These are phyloP conservation scores for Penicillium brasilianum DNA, from an alignment of 2,329 filamentous ascomycete genomes.

Conservation along the genomic window DNA sequence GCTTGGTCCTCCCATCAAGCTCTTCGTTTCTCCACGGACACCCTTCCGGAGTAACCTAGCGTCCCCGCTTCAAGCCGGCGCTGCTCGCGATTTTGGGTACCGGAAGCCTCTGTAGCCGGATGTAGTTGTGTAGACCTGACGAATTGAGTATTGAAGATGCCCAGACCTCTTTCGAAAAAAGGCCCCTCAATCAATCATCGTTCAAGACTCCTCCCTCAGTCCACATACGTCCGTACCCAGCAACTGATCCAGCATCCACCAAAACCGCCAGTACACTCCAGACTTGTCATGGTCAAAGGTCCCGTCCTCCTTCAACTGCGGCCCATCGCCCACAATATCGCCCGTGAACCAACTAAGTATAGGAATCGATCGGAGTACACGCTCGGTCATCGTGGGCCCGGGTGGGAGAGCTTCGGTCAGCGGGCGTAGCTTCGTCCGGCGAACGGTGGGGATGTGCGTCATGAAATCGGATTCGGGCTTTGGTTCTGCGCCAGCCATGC, in stretches of 20 bases:
- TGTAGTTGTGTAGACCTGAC: not conserved
- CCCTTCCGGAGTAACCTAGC: not conserved
- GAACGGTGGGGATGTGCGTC: conserved; percentile 69
- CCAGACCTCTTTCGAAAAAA: not conserved
- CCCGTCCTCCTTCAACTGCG: conserved; percentile 52
- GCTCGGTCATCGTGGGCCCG: conserved; percentile 68
- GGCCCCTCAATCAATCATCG: not conserved
- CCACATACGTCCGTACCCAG: conserved; percentile 68
- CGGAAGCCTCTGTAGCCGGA: not conserved
- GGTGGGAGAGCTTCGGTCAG: conserved; percentile 73
- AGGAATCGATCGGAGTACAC: conserved; percentile 68
- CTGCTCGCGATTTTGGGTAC: not conserved
- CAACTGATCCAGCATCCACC: conserved; percentile 60
- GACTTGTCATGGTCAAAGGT: conserved; percentile 71
- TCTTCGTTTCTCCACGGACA: not conserved
- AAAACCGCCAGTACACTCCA: conserved; percentile 65
- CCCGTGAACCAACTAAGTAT: conserved; percentile 74
- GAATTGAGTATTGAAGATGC: not conserved
- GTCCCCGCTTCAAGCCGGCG: not conserved
- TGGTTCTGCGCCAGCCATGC: conserved; percentile 30
- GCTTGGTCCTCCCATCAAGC: not conserved
- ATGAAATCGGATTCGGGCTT: conserved; percentile 53
- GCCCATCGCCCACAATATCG: conserved; percentile 54
- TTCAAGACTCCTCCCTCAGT: conserved; percentile 56
- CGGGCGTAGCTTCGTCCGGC: conserved; percentile 67